Base-by-base conservation (phyloP, 768 basidiomycete species). In the Leccinum ochraceum region DNA sequence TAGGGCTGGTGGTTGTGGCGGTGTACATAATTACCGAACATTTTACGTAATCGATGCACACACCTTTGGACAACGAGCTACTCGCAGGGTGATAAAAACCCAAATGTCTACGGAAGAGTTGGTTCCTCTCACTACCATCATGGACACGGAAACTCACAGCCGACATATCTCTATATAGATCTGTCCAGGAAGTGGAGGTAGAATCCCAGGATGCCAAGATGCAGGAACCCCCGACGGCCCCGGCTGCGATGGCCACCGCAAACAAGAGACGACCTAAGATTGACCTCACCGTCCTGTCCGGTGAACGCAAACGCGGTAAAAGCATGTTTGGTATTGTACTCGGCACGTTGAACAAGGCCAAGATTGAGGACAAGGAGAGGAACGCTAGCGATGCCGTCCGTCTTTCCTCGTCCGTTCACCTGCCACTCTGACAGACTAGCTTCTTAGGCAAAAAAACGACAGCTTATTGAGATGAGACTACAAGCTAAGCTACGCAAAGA, bases 331-430 rank as follows among this genome's bases (percentile, higher is more conserved):
- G 90, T 62, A 79, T 93, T 65, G 79, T 92, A 64, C 75, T 94
- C 59, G 90, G 90, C 56, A 94, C 91, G 65, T 83, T 94, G 62
- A 90, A 88, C 78, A 90, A 90, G 80, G 92, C 92, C 64, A 92
- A 92, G 79, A 87, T 83, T 65, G 91, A 94, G 79, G 91, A 92
- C 74, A 88, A 89, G 71, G 86, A 90, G 79, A 80, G 90, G 61
- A 90, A 82, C 71, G 86, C 87, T n/a, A 92, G 90, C 74, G 91
- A 94, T 67, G 90, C 91, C 68, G 91, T 92, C 61, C 73, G 76
- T 74, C 42, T 42, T 32, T 48, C 28, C 44, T 56, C 6, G 20
- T 52, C n/a, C 22, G 17, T 44, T 55, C 58, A 55, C 39, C 42
- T 4, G 13, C 42, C 51, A 28, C 50, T 44, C 61, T 68, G 56